Base-by-base conservation (phyloP, 768 basidiomycete species). In the Suillus luteus region DNA sequence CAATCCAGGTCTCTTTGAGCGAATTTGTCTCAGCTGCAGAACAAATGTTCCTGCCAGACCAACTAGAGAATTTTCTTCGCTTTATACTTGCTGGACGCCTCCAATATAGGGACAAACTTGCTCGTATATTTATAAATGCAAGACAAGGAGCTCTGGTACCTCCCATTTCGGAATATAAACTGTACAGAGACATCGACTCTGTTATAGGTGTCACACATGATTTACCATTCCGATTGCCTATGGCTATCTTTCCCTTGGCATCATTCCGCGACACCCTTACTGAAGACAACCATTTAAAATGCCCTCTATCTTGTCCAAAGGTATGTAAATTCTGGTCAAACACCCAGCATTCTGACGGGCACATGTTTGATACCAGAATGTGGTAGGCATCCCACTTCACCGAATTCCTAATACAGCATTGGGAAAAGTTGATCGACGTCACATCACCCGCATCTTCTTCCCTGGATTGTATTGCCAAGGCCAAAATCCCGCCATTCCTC, bases 341-440 rank as follows among this genome's bases (percentile, higher is more conserved):
- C 11, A 22, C 5, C n/a, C 46, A 46, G 46, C 1, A 46, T 46
- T 46, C 22, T 46, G 10, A 46, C 4, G 5, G 31, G 11, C 4
- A 4, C 11, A 22, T 11, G 0, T 22, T 46, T 15, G 10, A 37
- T 43, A 46, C 9, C 19, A 46, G 46, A 9, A 46, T 12, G 46
- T 46, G 4, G 11, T 22, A 5, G 46, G 46, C 62, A 3, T 48
- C 14, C 55, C 64, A 1, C 57, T 65, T 40, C 48, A 62, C 40
- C 33, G 14, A 11, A 62, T 65, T 41, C 64, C 64, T 2, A 65
- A 65, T 27, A 27, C 38, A 1, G 44, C 64, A 7, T 54, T 65
- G 5, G 64, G 64, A n/a, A 65, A 65, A 48, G 64, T 51, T 2
- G 19, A 57, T 9, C 31, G 38, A 24, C 19, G 61, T n/a, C 24